Base-by-base conservation (phyloP, 2,329 filamentous ascomycete genomes). In the Neoscytalidium dimidiatum region DNA sequence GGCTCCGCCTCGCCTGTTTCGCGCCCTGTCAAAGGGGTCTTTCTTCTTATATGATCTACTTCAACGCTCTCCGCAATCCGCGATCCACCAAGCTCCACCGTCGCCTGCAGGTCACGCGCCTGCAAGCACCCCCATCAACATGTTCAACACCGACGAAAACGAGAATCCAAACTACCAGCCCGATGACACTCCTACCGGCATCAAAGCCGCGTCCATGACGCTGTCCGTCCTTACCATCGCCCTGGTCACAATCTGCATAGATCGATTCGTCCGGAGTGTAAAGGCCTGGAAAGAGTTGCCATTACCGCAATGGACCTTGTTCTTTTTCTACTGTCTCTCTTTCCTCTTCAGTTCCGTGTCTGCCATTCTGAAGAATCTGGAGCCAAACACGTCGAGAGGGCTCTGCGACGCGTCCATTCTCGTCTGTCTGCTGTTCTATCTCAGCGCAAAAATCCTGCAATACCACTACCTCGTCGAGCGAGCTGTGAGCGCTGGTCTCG, bases 381-480 rank as follows among this genome's bases (percentile, higher is more conserved):
- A 60, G 41, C 56, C 56, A 3, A 60, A 60, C 41, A 46, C 26
- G 11, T 46, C 56, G 0, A 38, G 14, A 9, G 3, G n/a, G 2
- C 56, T 60, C n/a, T 60, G 56, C 56, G 38, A 46, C 41, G 56
- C 56, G 3, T 60, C 56, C 26, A 60, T 60, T 31, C 19, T 46
- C 41, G 41, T 60, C 19, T 60, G 73, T 64, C 78, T 90, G 1
- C 75, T 83, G 5, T 89, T 84, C 68, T 90, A 90, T 70, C 80
- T 89, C 60, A 85, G 85, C 2, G 88, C 86, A 2, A 90, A 90
- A 77, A 84, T 88, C 77, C 75, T 88, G 23, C 86, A 89, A n/a
- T 90, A 89, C 70, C 79, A 86, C 28, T 90, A 89, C 71, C 77
- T 90, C 2, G 86, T 88, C 0, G 88, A 90, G 72, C 87, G 87